A percentile compares a stretch with the other conserved stretches of the same genome.
Conservation (phyloP, 1,284 basidiomycete genomes). For the Acaromyces ingoldii region DNA sequence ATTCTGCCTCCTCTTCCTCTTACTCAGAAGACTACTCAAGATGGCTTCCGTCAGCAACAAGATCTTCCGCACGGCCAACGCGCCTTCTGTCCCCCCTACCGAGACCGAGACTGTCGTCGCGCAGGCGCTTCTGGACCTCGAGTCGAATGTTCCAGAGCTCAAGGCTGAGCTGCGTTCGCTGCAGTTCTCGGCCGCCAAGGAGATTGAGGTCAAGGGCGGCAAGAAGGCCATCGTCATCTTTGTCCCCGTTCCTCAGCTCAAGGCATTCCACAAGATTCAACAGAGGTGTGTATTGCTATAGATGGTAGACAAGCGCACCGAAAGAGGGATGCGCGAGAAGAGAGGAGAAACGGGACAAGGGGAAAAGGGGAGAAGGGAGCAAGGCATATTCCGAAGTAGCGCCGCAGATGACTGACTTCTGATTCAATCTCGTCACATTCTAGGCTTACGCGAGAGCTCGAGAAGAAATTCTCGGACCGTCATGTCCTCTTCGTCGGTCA, state of each 20-base stretch:
- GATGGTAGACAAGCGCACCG: no score
- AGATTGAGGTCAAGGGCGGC: conserved; percentile 92
- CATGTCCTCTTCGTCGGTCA: conserved; percentile 98
- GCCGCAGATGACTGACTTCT: no score
- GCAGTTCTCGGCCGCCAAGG: conserved; percentile 95
- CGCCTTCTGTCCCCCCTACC: conserved; percentile 79
- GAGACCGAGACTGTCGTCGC: conserved; percentile 89
- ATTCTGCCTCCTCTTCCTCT: no score
- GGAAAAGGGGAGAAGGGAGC: no score
- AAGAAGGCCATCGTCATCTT: conserved; percentile 99
- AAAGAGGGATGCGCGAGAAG: no score
- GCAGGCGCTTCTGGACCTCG: conserved; percentile 94
- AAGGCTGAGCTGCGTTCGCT: conserved; percentile 90
- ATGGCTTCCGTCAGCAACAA: conserved; percentile 58
- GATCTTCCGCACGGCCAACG: conserved; percentile 90
- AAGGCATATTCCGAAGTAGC: no score
- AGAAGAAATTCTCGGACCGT: conserved; percentile 99
- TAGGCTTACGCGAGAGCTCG: conserved; percentile 95
- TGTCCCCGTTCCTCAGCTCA: conserved; percentile 93
- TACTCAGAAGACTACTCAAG: conserved; percentile 28
- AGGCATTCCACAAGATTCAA: conserved; percentile 99
- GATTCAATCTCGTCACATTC: no score
- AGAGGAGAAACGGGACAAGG: no score
- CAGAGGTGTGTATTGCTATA: conserved; percentile 66
- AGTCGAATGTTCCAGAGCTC: conserved; percentile 96